These are phyloP conservation scores for Puccinia polysora DNA, from an alignment of 1,284 basidiomycete genomes.

Conservation along the genomic window DNA sequence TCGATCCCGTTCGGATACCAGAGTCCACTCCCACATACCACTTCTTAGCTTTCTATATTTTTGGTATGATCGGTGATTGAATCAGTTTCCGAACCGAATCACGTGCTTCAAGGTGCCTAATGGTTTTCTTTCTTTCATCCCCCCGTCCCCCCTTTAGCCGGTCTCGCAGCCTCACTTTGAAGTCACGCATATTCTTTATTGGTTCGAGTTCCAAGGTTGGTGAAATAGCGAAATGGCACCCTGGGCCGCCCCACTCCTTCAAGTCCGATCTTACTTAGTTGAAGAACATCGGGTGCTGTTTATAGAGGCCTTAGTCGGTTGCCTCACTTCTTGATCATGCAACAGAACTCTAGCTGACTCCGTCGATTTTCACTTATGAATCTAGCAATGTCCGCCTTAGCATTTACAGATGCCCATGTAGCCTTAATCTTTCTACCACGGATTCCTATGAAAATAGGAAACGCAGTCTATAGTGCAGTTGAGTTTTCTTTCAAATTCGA, in stretches of 20 bases:
- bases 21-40: too few relatives aligned
- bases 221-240: constrained; percentile 5
- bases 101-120: constrained; percentile 7
- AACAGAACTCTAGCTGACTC: too few relatives aligned
- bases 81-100: constrained; percentile 11
- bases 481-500: constrained; percentile 5
- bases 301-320: constrained; percentile 44
- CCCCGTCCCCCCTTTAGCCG: not conserved
- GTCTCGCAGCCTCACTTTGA: too few relatives aligned
- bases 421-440: too few relatives aligned
- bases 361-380: too few relatives aligned
- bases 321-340: constrained; percentile 42
- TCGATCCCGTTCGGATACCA: too few relatives aligned
- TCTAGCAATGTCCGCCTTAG: too few relatives aligned
- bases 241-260: not conserved
- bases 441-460: constrained; percentile 47
- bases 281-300: constrained; percentile 45
- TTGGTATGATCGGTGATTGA: too few relatives aligned
- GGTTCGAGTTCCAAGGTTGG: constrained; percentile 6
- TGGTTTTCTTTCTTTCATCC: not conserved
- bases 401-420: too few relatives aligned
- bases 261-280: constrained; percentile 23
- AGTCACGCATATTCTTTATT: too few relatives aligned
- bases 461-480: constrained; percentile 6
- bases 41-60: too few relatives aligned